Percentiles rank a stretch among this genome's conserved stretches.
Conservation (phyloP, 768 basidiomycete genomes). For the Tulasnella calospora region DNA sequence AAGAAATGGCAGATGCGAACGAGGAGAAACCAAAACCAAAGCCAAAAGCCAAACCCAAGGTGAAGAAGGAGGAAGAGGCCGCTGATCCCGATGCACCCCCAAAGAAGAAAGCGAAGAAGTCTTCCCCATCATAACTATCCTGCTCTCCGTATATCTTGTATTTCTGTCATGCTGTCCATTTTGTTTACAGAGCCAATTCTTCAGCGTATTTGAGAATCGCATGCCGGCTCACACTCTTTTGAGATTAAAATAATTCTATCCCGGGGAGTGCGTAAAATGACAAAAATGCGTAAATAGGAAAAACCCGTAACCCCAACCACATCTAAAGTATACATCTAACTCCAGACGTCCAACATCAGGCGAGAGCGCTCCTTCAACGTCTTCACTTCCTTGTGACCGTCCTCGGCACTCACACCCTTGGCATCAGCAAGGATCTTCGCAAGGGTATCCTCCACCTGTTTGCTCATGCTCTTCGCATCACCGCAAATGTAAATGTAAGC, state of each 20-base stretch:
- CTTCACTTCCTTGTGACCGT: slow-evolving; percentile 89
- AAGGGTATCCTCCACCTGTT: slow-evolving; percentile 86
- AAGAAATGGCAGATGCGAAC: slow-evolving; percentile 36
- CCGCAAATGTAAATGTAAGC: slow-evolving; percentile 98
- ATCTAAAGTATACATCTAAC: slow-evolving; percentile 41
- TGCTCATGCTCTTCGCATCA: slow-evolving; percentile 94
- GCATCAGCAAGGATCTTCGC: slow-evolving; percentile 83
- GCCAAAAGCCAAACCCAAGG: slow-evolving; percentile 42
- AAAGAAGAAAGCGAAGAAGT: slow-evolving; percentile 71
- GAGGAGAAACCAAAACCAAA: slow-evolving; percentile 39
- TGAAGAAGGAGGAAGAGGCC: slow-evolving; percentile 29
- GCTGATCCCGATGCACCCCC: slow-evolving; percentile 50
- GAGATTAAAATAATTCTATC: background rate
- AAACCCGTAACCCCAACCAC: background rate
- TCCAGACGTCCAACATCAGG: slow-evolving; percentile 86
- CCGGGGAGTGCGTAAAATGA: background rate
- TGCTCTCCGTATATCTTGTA: background rate
- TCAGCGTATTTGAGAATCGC: background rate
- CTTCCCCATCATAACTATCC: background rate
- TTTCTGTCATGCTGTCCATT: background rate
- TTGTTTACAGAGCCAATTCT: background rate
- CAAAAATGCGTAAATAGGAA: background rate
- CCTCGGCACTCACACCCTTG: slow-evolving; percentile 82
- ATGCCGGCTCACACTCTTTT: background rate
- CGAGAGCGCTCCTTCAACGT: slow-evolving; percentile 90